Evolutionary conservation across 139 green algal species (phyloP), one percentile per base, ranked within the genome.

Genomic region (Diplosphaera chodatii): DNA sequence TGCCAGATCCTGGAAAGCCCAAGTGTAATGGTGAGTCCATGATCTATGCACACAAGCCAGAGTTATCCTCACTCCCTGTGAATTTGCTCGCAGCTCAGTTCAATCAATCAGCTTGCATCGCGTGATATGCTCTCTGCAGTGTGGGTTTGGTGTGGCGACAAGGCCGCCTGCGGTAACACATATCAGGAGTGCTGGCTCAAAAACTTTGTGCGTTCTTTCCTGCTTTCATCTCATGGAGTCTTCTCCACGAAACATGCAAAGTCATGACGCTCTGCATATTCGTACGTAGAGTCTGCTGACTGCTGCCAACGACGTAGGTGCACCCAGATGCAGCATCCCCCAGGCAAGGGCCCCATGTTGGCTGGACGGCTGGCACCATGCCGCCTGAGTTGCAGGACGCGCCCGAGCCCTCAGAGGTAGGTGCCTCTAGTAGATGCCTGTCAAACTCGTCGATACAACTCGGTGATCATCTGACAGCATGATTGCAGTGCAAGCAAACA

Each of bases 151-250:
- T 96, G 91, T 55, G 91, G 83, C 0, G 79, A 91, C 55, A 55
- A 81, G 63, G 40, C 77, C 10, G 23, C 66, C 3, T 96, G 91
- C 65, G 76, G 77, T 2, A 56, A 18, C 0, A 73, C 89, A 31
- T 83, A 88, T 63, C 68, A 77, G 56, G 78, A 96, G 66, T 96
- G 91, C 74, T 96, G 91, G 91, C 82, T 96, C 0, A 96, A 96
- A 77, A 85, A 96, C 73, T 63, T 96, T 82, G 86, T 90, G 63
- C 29, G 76, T 1, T 18, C 48, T 23, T 3, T n/a, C 13, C 37
- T 13, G 37, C 37, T 13, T 48, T 13, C 37, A 13, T 13, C 37
- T 48, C 37, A 8, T 48, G 10, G 10, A 8, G 10, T 48, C n/a
- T n/a, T n/a, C n/a, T n/a, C n/a, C n/a, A n/a, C n/a, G n/a, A n/a